Evolutionary conservation across 306 rosid species (phyloP).

Genomic region (Lathyrus sativus): DNA sequence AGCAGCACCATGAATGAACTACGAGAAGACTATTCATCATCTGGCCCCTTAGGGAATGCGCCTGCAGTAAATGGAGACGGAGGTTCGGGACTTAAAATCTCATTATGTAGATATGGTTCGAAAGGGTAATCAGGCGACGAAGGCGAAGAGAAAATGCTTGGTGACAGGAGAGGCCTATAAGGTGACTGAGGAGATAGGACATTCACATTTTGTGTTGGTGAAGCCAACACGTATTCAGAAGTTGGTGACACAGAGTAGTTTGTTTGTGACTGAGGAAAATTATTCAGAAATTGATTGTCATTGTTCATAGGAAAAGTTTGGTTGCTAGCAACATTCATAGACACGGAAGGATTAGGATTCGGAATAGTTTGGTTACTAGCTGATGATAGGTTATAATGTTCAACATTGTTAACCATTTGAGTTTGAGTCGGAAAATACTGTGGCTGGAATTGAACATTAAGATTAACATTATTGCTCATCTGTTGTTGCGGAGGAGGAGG

Average conservation of each 20-base stretch:
- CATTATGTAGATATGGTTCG: neutral
- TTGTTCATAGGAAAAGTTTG: neutral
- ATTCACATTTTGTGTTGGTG: neutral
- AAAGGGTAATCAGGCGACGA: neutral
- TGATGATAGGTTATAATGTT: no score
- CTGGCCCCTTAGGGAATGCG: no score
- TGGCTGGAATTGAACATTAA: no score
- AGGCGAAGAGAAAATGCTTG: neutral
- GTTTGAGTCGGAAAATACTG: no score
- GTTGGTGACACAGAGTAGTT: neutral
- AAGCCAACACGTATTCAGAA: neutral
- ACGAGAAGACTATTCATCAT: neutral
- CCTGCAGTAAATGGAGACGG: no score
- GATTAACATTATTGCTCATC: no score
- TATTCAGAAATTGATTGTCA: neutral
- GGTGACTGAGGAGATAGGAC: neutral
- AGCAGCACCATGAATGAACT: neutral
- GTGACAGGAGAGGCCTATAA: neutral
- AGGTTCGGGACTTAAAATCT: neutral
- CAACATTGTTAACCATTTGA: no score
- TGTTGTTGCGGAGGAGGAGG: no score
- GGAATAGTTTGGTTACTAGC: no score
- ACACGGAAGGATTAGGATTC: neutral
- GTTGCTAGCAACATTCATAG: neutral
- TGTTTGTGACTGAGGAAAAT: neutral